These are phyloP conservation scores for Helichrysum umbraculigerum DNA, from an alignment of 129 eudicot species.

Conservation along the genomic window DNA sequence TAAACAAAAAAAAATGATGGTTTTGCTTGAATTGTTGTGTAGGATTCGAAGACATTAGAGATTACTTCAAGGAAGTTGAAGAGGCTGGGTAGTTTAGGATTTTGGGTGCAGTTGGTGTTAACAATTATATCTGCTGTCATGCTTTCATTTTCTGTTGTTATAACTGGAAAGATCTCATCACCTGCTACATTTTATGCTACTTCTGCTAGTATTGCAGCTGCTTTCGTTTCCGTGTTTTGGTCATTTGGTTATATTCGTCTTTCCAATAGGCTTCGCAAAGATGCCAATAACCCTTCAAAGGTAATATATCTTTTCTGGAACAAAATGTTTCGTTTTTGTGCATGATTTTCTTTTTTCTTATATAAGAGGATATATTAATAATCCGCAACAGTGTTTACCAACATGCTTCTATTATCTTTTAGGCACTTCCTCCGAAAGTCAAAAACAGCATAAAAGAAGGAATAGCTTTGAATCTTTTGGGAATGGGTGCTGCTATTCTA, in stretches of 20 bases:
- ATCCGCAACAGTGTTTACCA: neutral
- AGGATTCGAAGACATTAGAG: conserved; percentile 85
- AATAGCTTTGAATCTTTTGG: conserved; percentile 66
- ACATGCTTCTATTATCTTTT: conserved; percentile 23
- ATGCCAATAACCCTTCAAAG: conserved; percentile 86
- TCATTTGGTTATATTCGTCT: conserved; percentile 87
- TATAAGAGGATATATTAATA: neutral
- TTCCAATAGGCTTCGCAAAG: conserved; percentile 77
- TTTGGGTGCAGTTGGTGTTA: conserved; percentile 84
- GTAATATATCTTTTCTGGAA: conserved; percentile 30
- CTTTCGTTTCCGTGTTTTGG: conserved; percentile 86
- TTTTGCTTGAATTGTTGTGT: neutral
- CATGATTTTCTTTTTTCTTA: neutral
- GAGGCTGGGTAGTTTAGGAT: conserved; percentile 90
- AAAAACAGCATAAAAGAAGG: conserved; percentile 76
- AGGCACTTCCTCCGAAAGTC: conserved; percentile 29
- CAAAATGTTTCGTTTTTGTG: no score
- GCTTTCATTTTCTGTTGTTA: conserved; percentile 71
- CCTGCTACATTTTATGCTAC: conserved; percentile 89
- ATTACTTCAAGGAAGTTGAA: conserved; percentile 80
- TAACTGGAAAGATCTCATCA: conserved; percentile 80
- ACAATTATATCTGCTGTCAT: conserved; percentile 80
- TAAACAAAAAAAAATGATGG: no score
- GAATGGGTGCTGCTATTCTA: conserved; percentile 90
- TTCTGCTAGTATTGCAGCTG: conserved; percentile 81